Base-by-base conservation (phyloP, 306 rosid species). In the Ziziphus jujuba region DNA sequence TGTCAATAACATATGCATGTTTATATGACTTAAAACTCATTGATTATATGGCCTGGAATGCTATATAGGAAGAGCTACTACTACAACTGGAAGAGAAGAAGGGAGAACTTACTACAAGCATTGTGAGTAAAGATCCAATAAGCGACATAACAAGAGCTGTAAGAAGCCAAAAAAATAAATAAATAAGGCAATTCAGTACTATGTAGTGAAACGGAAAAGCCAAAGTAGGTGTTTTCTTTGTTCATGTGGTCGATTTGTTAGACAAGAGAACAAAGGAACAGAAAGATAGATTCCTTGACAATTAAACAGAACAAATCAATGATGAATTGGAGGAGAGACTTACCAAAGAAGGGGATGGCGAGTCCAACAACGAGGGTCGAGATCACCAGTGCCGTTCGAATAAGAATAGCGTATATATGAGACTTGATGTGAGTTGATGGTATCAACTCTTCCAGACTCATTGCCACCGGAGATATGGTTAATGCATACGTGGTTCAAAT, bases 361-460 rank as follows among this genome's bases (percentile, higher is more conserved):
- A 95, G 95, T 65, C 96, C 97, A 23, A 95, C 87, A 9, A 87
- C 0, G 11, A 95, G 80, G 61, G 99, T 95, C 7, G 99, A 95
- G 71, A 79, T 43, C 25, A 95, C 99, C 44, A 95, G 82, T 65
- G 79, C 88, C 1, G 99, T 95, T 85, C 97, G 83, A 72, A 95
- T 95, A 66, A 85, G 66, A 60, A 95, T 71, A 69, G 91, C 19
- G 72, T 85, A 87, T 23, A 88, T 45, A 28, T 76, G 82, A 72
- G 91, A 83, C 76, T 83, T 95, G 76, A 85, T 28, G 10, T 84
- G 87, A 74, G 81, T 75, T 72, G 99, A 68, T 16, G 97, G 97
- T 66, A 95, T 84, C 85, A 95, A 66, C 83, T 95, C 99, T 80
- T 95, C 99, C 47, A 95, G 84, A 82, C 99, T 77, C 97, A 95